Evolutionary conservation across 1,139 yeast species (phyloP).

Genomic region (Pichia sp.): DNA sequence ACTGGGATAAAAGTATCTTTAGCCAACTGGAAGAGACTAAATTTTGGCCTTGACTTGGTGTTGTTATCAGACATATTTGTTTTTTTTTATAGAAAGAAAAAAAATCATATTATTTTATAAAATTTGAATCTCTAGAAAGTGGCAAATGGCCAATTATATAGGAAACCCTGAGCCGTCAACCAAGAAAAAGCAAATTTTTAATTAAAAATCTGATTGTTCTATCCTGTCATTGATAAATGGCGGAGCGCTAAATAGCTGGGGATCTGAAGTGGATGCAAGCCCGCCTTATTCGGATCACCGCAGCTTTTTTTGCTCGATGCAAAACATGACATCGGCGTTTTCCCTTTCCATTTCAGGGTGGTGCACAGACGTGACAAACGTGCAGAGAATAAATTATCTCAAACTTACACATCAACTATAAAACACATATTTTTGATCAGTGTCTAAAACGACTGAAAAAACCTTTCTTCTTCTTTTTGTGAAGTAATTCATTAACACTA

Average conservation of each 20-base stretch:
- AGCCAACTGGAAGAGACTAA: conserved; percentile 1
- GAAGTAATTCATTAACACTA: background rate
- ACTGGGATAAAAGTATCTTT: conserved; percentile 20
- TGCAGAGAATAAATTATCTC: no score
- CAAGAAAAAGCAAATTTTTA: no score
- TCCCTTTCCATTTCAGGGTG: no score
- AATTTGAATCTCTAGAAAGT: no score
- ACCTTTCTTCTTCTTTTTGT: background rate
- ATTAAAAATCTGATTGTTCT: background rate
- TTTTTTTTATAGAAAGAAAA: no score
- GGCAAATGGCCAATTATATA: background rate
- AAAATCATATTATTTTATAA: no score
- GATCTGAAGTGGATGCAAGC: no score
- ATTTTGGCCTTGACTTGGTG: background rate
- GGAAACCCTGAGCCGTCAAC: background rate
- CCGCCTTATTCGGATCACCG: background rate
- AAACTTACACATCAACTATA: no score
- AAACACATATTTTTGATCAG: no score
- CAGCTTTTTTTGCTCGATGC: background rate
- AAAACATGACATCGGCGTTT: no score
- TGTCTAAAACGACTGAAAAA: background rate
- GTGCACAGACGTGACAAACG: no score
- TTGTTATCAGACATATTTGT: background rate
- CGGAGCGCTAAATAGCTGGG: no score
- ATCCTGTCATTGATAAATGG: background rate